Conservation (phyloP, 2,329 filamentous ascomycete species). For the Ophiostoma ulmi region DNA sequence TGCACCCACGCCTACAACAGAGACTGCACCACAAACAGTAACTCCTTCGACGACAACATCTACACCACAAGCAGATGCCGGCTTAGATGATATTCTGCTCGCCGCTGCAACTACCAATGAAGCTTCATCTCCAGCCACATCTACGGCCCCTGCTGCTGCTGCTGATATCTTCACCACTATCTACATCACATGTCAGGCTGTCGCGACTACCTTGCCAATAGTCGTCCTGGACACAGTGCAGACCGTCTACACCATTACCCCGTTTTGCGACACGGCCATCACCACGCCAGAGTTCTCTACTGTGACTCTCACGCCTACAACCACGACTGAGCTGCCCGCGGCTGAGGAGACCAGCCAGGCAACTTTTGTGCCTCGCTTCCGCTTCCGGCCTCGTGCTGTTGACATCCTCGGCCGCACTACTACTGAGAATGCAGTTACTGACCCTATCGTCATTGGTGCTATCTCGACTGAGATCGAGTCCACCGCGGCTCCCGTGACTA, state of each 20-base stretch:
- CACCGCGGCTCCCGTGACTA: neutral
- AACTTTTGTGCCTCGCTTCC: neutral
- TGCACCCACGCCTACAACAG: neutral
- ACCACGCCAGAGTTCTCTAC: neutral
- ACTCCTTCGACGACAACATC: neutral
- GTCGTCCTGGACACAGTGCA: neutral
- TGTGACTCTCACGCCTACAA: neutral
- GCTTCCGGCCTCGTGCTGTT: neutral
- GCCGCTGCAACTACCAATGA: neutral
- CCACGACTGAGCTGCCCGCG: neutral
- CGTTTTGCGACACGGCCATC: neutral
- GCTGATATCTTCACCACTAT: neutral
- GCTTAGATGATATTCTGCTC: neutral
- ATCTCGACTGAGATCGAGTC: neutral
- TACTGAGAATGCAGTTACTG: neutral
- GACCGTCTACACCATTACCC: slow-evolving; percentile 11
- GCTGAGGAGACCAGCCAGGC: neutral
- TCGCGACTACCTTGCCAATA: neutral
- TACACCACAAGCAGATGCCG: neutral
- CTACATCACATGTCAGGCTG: slow-evolving; percentile 1
- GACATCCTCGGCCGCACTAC: neutral
- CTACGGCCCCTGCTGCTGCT: neutral
- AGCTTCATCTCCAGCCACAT: neutral
- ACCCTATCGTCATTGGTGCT: neutral
- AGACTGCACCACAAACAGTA: neutral